These are phyloP conservation scores for Ambrosiella beaveri DNA, from an alignment of 2,329 filamentous ascomycete species.

Conservation along the genomic window DNA sequence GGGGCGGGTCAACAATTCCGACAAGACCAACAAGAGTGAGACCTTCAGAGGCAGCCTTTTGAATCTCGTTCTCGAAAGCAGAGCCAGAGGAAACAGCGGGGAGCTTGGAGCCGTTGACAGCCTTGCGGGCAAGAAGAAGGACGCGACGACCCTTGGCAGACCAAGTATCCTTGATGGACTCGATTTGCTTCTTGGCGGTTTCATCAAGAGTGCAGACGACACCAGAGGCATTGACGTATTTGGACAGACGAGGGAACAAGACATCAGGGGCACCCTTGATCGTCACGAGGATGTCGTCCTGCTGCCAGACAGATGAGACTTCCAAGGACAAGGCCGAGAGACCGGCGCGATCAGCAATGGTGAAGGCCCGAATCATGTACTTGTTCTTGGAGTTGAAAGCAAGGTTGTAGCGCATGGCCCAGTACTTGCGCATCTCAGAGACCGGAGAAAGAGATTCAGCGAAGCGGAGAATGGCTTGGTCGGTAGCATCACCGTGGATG, in stretches of 20 bases:
- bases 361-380: conserved; percentile 50
- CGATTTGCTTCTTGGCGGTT: conserved; percentile 51
- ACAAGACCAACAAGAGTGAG: conserved; percentile 89
- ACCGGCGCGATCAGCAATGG: conserved; percentile 51
- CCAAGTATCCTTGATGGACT: conserved; percentile 71
- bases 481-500: conserved; percentile 84
- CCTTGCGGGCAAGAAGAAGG: conserved; percentile 75
- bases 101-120: conserved; percentile 53
- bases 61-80: conserved; percentile 67
- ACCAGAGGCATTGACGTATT: conserved; percentile 59
- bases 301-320: conserved; percentile 99
- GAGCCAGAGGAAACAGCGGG: conserved; percentile 61
- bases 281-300: conserved; percentile 50
- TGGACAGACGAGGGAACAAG: conserved; percentile 75
- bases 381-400: conserved; percentile 36
- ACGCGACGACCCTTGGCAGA: conserved; percentile 86
- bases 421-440: conserved; percentile 35
- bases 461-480: conserved; percentile 77
- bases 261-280: conserved; percentile 97
- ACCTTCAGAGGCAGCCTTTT: conserved; percentile 60
- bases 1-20: conserved; percentile 91
- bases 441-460: conserved; percentile 88
- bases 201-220: conserved; percentile 56
- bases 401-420: conserved; percentile 54
- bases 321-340: conserved; percentile 89